Evolutionary conservation across 2,329 filamentous ascomycete species (phyloP).

Genomic region (Colletotrichum australisinense): DNA sequence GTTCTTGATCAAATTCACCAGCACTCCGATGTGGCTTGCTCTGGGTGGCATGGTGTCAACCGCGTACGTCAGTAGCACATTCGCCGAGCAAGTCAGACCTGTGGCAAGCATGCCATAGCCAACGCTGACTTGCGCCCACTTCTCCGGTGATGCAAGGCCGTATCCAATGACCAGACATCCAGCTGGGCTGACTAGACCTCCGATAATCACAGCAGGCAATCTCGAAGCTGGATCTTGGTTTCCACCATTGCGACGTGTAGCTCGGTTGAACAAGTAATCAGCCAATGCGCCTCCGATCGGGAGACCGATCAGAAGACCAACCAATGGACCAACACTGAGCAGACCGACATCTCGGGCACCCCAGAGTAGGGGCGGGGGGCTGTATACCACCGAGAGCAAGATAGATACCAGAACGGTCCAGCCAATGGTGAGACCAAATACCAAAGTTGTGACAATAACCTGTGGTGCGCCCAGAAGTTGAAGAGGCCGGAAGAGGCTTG

Average conservation of each 20-base stretch:
- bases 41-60: slow-evolving; percentile 34
- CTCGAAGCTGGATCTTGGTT: slow-evolving; percentile 27
- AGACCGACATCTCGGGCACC: slow-evolving; percentile 19
- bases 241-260: slow-evolving; percentile 1
- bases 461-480: slow-evolving; percentile 23
- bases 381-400: slow-evolving; percentile 14
- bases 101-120: slow-evolving; percentile 38
- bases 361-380: slow-evolving; percentile 22
- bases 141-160: slow-evolving; percentile 22
- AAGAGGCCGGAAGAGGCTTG: neutral
- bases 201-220: slow-evolving; percentile 32
- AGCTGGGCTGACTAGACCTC: slow-evolving; percentile 35
- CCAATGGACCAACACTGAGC: slow-evolving; percentile 17
- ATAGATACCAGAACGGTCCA: slow-evolving; percentile 25
- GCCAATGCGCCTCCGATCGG: slow-evolving; percentile 28
- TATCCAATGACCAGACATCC: slow-evolving; percentile 37
- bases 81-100: slow-evolving; percentile 37
- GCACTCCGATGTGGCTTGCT: slow-evolving; percentile 35
- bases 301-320: slow-evolving; percentile 20
- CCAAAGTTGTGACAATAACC: slow-evolving; percentile 21
- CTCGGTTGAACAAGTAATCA: slow-evolving; percentile 26
- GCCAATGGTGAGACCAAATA: slow-evolving; percentile 31
- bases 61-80: slow-evolving; percentile 37
- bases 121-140: slow-evolving; percentile 33
- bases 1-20: slow-evolving; percentile 39